Base-by-base conservation (phyloP, 2,329 filamentous ascomycete genomes). In the Xylariaceae sp. region DNA sequence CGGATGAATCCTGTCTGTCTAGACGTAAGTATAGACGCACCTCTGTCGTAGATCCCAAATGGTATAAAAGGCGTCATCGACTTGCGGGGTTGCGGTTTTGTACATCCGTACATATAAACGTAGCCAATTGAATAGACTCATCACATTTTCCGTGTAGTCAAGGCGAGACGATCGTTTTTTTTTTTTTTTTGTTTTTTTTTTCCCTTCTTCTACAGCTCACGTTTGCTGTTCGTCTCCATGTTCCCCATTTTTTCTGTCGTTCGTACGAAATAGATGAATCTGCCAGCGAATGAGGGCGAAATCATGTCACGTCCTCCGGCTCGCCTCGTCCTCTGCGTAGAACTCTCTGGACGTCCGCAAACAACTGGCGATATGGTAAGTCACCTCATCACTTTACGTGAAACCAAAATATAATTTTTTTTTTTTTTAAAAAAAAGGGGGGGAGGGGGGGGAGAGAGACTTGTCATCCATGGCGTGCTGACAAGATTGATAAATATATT, bases 41-140 rank as follows among this genome's bases (percentile, higher is more conserved):
- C 19, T 19, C 19, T 19, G 19, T 19, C 19, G 19, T 19, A 19
- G 19, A 19, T 19, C 19, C 19, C 19, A 19, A 19, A 19, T 19
- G 1, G 19, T 19, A 19, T 19, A 59, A 44, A 53, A 61, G 58
- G 58, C 60, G 56, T 59, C 56, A 61, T 60, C 57, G 49, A 50
- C 51, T 57, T 56, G 56, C 59, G 47, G 44, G 45, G 35, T 29
- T 43, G 27, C 8, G 26, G 12, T 9, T 37, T 9, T 11, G 8
- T 11, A 37, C 35, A n/a, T 19, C 35, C 35, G 12, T 11, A 37
- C 5, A 37, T 11, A 37, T 6, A 11, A 3, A 37, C 12, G 12
- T 11, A 11, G 32, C 8, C 6, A 5, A 34, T 37, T 30, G 43
- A 27, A 45, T 29, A 32, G 29, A 30, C 29, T 41, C 29, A 41